Conservation (phyloP, 2,329 filamentous ascomycete species). For the Onygenales sp. region DNA sequence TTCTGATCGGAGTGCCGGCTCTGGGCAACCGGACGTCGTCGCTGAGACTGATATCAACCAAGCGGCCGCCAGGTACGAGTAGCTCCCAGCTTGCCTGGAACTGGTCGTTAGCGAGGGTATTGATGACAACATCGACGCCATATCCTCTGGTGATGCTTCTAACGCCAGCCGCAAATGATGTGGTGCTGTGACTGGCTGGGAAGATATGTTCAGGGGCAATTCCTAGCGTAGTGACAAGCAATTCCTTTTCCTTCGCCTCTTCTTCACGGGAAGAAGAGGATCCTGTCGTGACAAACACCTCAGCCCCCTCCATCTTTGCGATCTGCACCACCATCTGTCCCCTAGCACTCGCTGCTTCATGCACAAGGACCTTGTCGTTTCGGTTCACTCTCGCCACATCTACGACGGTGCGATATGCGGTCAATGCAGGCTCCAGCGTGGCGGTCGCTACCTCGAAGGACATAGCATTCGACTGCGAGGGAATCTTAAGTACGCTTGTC, state of each 20-base stretch:
- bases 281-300: conserved; percentile 10
- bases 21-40: neutral
- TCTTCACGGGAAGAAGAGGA: neutral
- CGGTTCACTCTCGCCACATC: conserved; percentile 12
- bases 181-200: neutral
- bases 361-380: conserved; percentile 14
- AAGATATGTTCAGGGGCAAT: conserved; percentile 8
- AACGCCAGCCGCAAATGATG: neutral
- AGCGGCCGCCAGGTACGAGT: conserved; percentile 7
- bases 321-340: conserved; percentile 13
- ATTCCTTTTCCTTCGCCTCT: conserved; percentile 5
- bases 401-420: conserved; percentile 11
- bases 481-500: conserved; percentile 2
- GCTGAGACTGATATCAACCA: conserved; percentile 5
- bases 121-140: conserved; percentile 7
- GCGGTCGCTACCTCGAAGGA: conserved; percentile 7
- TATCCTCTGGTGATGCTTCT: conserved; percentile 1
- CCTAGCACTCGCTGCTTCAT: conserved; percentile 10
- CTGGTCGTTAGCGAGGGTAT: conserved; percentile 1
- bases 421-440: conserved; percentile 4
- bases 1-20: neutral
- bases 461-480: neutral
- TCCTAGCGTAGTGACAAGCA: conserved; percentile 3
- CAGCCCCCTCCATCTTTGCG: conserved; percentile 11
- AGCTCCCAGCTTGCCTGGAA: conserved; percentile 2